Evolutionary conservation across 345 rosid species (phyloP).

Genomic region (Limnanthes douglasii): DNA sequence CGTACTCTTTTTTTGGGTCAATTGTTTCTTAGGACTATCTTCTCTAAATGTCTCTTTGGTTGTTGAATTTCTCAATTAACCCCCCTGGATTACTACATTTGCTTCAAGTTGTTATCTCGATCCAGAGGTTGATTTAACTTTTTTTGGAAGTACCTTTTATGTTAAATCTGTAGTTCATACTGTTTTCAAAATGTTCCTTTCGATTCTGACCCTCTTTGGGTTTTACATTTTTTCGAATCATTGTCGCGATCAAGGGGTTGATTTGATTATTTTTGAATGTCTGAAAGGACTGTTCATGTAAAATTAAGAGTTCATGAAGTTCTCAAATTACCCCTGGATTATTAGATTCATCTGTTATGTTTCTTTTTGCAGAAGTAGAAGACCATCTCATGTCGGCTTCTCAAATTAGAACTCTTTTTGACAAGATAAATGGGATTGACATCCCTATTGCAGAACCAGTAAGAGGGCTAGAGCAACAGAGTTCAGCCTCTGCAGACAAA

Average conservation of each 20-base stretch:
- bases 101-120: too few species aligned
- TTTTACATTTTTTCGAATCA: constrained; percentile 3
- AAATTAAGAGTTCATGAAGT: too few species aligned
- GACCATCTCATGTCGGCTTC: constrained; percentile 30
- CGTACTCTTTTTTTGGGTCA: too few species aligned
- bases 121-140: too few species aligned
- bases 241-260: not conserved
- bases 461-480: constrained; percentile 19
- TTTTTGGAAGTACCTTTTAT: too few species aligned
- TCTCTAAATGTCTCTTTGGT: constrained; percentile 1
- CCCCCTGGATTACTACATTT: too few species aligned
- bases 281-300: too few species aligned
- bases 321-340: too few species aligned
- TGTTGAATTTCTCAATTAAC: too few species aligned
- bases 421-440: constrained; percentile 35
- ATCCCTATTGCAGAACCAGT: constrained; percentile 21
- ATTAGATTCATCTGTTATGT: constrained; percentile 2
- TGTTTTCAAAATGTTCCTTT: too few species aligned
- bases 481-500: constrained; percentile 33
- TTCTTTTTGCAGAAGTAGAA: constrained; percentile 33
- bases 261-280: constrained; percentile 5
- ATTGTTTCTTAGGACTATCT: not conserved
- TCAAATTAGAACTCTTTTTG: constrained; percentile 33
- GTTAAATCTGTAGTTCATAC: too few species aligned
- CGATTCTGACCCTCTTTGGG: too few species aligned